Percentiles rank a stretch among this genome's conserved stretches.
Evolutionary conservation across 495 filamentous ascomycete genomes (phyloP).

Genomic region (Penicillium subrubescens): DNA sequence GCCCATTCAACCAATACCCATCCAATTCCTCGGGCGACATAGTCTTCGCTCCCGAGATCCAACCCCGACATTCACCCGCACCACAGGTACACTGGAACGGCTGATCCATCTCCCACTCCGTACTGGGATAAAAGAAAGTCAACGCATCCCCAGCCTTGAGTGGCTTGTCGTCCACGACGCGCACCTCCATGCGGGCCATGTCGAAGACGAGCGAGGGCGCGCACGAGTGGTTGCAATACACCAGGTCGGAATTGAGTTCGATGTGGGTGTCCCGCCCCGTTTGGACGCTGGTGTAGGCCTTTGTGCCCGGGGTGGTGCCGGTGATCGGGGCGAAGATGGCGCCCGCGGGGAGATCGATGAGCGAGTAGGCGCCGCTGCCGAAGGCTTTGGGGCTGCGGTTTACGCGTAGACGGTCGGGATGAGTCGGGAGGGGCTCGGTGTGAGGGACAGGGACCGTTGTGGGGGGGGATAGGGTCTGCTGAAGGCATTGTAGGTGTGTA

Average conservation of each 20-base stretch:
- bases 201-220: constrained; percentile 70
- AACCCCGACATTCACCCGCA: constrained; percentile 34
- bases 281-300: constrained; percentile 73
- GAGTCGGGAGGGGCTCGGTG: constrained; percentile 27
- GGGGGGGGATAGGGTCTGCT: constrained; percentile 18
- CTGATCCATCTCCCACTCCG: constrained; percentile 77
- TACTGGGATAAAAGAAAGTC: constrained; percentile 80
- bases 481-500: constrained; percentile 23
- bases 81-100: constrained; percentile 69
- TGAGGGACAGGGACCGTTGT: not conserved
- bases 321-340: constrained; percentile 57
- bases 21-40: constrained; percentile 31
- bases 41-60: constrained; percentile 39
- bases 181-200: constrained; percentile 62
- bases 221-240: constrained; percentile 78
- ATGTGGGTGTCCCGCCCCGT: constrained; percentile 62
- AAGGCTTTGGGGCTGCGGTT: constrained; percentile 49
- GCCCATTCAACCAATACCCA: constrained; percentile 43
- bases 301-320: constrained; percentile 55
- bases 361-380: constrained; percentile 62
- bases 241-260: constrained; percentile 73
- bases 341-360: constrained; percentile 62
- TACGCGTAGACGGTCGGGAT: constrained; percentile 40
- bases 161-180: constrained; percentile 58
- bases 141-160: constrained; percentile 60